Percentiles rank a stretch among this genome's conserved stretches.
Evolutionary conservation across 805 yeast genomes (phyloP).

Genomic region (Phaffomyces thermotolerans): DNA sequence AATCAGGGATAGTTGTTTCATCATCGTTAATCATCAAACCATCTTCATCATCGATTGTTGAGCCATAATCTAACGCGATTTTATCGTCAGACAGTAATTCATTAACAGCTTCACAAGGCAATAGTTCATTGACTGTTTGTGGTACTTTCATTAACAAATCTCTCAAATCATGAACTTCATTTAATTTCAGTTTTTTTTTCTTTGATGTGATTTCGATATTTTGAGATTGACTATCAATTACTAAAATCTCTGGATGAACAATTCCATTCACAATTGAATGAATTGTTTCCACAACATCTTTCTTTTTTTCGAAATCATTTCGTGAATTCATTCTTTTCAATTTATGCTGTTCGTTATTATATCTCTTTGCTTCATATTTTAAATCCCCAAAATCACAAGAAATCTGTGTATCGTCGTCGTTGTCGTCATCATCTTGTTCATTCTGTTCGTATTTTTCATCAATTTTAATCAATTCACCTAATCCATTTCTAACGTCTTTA

Average conservation of each 20-base stretch:
- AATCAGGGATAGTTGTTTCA: background rate
- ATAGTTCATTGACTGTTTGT: too few relatives aligned
- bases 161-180: too few relatives aligned
- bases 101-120: background rate
- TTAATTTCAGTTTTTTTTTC: too few relatives aligned
- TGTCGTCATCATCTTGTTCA: constrained; percentile 20
- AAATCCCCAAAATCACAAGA: background rate
- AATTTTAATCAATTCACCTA: constrained; percentile 7
- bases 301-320: background rate
- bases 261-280: background rate
- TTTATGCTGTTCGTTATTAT: background rate
- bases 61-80: background rate
- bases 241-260: background rate
- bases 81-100: background rate
- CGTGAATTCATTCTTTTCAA: background rate
- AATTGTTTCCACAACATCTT: too few relatives aligned
- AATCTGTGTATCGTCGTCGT: constrained; percentile 15
- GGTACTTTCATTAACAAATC: too few relatives aligned
- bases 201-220: background rate
- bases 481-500: constrained; percentile 7
- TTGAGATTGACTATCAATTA: background rate
- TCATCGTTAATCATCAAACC: background rate
- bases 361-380: background rate
- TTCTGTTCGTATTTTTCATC: background rate
- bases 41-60: background rate